Evolutionary conservation across 2,329 filamentous ascomycete genomes (phyloP).

Genomic region (Exophiala phaeomuriformis): DNA sequence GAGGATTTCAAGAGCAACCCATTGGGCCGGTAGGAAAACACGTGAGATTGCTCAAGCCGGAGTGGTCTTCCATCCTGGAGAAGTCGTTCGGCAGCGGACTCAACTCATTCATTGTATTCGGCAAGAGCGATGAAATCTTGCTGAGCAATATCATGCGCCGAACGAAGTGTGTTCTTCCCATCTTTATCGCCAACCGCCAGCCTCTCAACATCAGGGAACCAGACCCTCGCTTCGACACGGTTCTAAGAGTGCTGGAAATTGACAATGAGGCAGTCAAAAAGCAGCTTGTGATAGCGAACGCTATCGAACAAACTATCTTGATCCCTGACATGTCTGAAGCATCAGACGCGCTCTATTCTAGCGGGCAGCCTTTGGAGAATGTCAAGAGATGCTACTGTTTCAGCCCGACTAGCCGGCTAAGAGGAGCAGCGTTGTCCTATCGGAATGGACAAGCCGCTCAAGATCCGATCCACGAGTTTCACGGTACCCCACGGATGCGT

Average conservation of each 20-base stretch:
- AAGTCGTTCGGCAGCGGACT: constrained; percentile 62
- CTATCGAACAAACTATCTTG: constrained; percentile 77
- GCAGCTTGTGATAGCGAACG: constrained; percentile 72
- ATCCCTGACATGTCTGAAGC: constrained; percentile 62
- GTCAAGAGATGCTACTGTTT: constrained; percentile 61
- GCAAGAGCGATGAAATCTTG: constrained; percentile 64
- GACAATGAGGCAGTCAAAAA: constrained; percentile 71
- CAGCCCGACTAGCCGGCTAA: constrained; percentile 56
- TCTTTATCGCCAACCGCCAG: constrained; percentile 57
- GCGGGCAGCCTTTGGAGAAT: constrained; percentile 50
- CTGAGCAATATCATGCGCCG: constrained; percentile 58
- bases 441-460: constrained; percentile 44
- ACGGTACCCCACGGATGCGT: constrained; percentile 63
- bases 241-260: constrained; percentile 70
- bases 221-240: constrained; percentile 63
- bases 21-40: constrained; percentile 77
- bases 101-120: constrained; percentile 73
- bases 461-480: constrained; percentile 48
- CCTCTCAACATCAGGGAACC: constrained; percentile 63
- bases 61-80: constrained; percentile 80
- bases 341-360: constrained; percentile 57
- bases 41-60: constrained; percentile 65
- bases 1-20: constrained; percentile 61
- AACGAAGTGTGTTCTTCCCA: constrained; percentile 47
- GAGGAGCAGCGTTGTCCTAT: constrained; percentile 54